phyloP scores from a whole-genome alignment of 2,329 filamentous ascomycete genomes.

The Pseudogymnoascus sp. region DNA sequence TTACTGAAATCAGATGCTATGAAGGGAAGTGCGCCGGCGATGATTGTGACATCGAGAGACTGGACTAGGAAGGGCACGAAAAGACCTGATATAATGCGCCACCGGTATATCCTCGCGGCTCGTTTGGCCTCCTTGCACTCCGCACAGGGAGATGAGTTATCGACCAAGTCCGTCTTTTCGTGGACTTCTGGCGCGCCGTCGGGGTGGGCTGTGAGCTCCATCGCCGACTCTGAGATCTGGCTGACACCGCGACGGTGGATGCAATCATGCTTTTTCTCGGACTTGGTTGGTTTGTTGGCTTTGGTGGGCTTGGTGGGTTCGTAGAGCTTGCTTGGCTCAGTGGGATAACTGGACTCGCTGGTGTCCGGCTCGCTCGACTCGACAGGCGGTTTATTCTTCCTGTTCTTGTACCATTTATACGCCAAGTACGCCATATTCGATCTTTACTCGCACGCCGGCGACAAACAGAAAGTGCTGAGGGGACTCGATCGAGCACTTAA shows the following conservation, averaged over 20 bases:
- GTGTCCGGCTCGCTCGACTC: background rate
- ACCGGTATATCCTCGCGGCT: conserved; percentile 42
- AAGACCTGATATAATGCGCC: conserved; percentile 54
- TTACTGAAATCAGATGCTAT: conserved; percentile 60
- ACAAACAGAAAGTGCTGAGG: background rate
- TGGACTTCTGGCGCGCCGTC: background rate
- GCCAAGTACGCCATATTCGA: background rate
- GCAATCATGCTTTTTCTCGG: background rate
- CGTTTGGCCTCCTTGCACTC: conserved; percentile 29
- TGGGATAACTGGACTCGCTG: background rate
- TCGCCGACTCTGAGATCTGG: background rate
- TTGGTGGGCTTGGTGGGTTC: background rate
- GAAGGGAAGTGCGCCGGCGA: conserved; percentile 53
- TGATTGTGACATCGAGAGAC: conserved; percentile 58
- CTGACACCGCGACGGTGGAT: background rate
- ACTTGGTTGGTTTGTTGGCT: background rate
- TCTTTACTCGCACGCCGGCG: background rate
- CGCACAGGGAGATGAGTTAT: conserved; percentile 21
- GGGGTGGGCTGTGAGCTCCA: background rate
- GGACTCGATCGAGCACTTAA: background rate
- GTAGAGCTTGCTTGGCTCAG: background rate
- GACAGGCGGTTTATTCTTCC: background rate
- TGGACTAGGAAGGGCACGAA: conserved; percentile 56
- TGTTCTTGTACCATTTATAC: background rate
- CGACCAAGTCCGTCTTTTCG: conserved; percentile 9